phyloP scores from a whole-genome alignment of 208 protist genomes.

The Giardia duodenalis region DNA sequence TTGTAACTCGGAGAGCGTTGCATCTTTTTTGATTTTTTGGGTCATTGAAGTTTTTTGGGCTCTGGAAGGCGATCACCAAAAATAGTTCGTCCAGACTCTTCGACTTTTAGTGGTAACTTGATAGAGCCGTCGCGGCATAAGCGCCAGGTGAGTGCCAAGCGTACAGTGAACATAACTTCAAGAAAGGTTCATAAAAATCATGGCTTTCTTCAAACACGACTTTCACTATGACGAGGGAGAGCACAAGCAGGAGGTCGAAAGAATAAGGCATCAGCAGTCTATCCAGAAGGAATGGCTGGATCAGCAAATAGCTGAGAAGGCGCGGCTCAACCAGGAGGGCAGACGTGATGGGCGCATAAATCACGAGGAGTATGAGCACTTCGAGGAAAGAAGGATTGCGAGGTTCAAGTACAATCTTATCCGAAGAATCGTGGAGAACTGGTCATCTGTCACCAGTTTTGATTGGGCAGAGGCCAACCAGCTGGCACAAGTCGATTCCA shows the following conservation, averaged over 20 bases:
- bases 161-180: too few relatives aligned
- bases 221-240: neutral
- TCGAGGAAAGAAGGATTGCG: neutral
- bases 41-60: too few relatives aligned
- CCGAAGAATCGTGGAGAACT: neutral
- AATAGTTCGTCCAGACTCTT: too few relatives aligned
- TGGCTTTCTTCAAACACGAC: too few relatives aligned
- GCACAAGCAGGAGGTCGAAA: neutral
- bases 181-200: too few relatives aligned
- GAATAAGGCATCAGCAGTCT: too few relatives aligned
- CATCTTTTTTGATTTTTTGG: too few relatives aligned
- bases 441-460: neutral
- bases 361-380: neutral
- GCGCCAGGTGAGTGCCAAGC: too few relatives aligned
- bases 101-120: too few relatives aligned
- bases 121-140: too few relatives aligned
- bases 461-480: neutral
- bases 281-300: neutral
- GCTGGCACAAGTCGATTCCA: neutral
- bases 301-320: neutral
- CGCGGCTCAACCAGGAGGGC: neutral
- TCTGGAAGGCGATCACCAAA: too few relatives aligned
- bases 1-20: too few relatives aligned
- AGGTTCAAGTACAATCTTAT: neutral
- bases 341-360: neutral